Conservation (phyloP, 108 stramenopile species). For the Cylindrotheca closterium region DNA sequence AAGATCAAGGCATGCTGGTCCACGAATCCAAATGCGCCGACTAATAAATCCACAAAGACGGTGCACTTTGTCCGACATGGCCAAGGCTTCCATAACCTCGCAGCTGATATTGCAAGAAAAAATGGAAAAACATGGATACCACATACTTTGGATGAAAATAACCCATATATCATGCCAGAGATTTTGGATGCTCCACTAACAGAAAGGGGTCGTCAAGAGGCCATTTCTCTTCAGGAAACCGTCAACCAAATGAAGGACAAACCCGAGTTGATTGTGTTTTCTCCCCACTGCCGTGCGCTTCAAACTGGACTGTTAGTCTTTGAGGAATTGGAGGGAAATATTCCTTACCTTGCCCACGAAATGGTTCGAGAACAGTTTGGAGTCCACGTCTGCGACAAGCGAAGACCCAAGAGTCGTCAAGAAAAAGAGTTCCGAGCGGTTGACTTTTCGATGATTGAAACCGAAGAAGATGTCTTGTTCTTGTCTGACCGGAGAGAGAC, state of each 20-base stretch:
- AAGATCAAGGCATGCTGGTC: slow-evolving; percentile 41
- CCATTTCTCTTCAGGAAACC: slow-evolving; percentile 40
- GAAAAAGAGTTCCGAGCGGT: slow-evolving; percentile 56
- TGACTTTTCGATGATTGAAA: slow-evolving; percentile 50
- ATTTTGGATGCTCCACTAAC: slow-evolving; percentile 78
- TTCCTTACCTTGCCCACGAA: slow-evolving; percentile 72
- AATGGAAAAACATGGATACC: slow-evolving; percentile 53
- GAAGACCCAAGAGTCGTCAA: slow-evolving; percentile 54
- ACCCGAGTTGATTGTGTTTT: slow-evolving; percentile 62
- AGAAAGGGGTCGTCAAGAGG: slow-evolving; percentile 70
- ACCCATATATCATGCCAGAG: slow-evolving; percentile 65
- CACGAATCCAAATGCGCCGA: slow-evolving; percentile 33
- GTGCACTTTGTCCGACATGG: slow-evolving; percentile 32
- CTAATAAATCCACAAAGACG: slow-evolving; percentile 10
- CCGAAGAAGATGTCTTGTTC: slow-evolving; percentile 59
- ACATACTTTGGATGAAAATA: slow-evolving; percentile 38
- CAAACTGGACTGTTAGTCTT: slow-evolving; percentile 76
- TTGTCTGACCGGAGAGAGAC: slow-evolving; percentile 42
- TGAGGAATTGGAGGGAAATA: slow-evolving; percentile 43
- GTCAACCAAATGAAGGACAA: slow-evolving; percentile 19
- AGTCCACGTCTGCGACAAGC: slow-evolving; percentile 71
- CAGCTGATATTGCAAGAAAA: slow-evolving; percentile 52
- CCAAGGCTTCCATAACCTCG: slow-evolving; percentile 55
- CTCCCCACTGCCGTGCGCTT: slow-evolving; percentile 65
- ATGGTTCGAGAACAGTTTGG: slow-evolving; percentile 73